Evolutionary conservation across 2,329 filamentous ascomycete species (phyloP).

Genomic region (Diaporthe helianthi): DNA sequence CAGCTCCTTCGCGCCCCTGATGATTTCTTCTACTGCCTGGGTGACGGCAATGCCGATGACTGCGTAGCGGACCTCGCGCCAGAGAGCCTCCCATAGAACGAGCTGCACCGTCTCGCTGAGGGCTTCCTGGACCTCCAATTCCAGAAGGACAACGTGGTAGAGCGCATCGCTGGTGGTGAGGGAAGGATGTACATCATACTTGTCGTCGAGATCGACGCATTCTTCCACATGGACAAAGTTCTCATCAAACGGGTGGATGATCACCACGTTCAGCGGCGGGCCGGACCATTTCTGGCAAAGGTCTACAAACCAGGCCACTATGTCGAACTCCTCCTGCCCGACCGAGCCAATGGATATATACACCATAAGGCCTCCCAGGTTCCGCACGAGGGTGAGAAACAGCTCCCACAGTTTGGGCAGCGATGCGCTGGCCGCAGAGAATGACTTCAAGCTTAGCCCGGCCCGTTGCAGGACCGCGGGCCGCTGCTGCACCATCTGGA

Average conservation of each 20-base stretch:
- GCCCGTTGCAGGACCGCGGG: slow-evolving; percentile 37
- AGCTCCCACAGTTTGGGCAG: slow-evolving; percentile 38
- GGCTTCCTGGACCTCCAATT: slow-evolving; percentile 35
- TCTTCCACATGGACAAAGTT: slow-evolving; percentile 36
- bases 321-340: slow-evolving; percentile 39
- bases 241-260: slow-evolving; percentile 41
- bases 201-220: slow-evolving; percentile 40
- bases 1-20: slow-evolving; percentile 30
- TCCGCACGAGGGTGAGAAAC: slow-evolving; percentile 36
- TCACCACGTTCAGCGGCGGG: slow-evolving; percentile 39
- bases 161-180: slow-evolving; percentile 41
- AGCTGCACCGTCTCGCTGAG: slow-evolving; percentile 38
- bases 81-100: slow-evolving; percentile 41
- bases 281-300: slow-evolving; percentile 39
- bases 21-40: slow-evolving; percentile 34
- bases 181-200: slow-evolving; percentile 41
- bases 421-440: slow-evolving; percentile 36
- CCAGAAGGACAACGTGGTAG: slow-evolving; percentile 40
- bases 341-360: slow-evolving; percentile 41
- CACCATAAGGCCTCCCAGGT: slow-evolving; percentile 38
- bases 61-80: slow-evolving; percentile 41
- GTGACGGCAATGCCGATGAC: slow-evolving; percentile 39
- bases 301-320: slow-evolving; percentile 39
- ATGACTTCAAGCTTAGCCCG: slow-evolving; percentile 36
- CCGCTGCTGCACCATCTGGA: slow-evolving; percentile 41